Conservation (phyloP, 176 grass and related monocot species). For the Aegilops longissima region DNA sequence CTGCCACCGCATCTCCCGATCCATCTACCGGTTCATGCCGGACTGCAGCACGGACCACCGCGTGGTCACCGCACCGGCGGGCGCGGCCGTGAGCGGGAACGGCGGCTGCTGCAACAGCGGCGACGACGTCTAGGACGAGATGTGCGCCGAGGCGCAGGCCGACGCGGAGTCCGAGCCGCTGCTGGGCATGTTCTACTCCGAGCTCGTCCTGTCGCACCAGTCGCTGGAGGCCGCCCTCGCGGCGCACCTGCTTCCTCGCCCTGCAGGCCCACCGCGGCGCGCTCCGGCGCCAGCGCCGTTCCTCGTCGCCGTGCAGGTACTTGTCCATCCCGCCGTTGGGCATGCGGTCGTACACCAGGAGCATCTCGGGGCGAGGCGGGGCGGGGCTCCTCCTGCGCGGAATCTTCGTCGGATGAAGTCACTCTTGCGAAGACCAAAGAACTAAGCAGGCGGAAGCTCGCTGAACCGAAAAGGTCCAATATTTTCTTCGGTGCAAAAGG, state of each 20-base stretch:
- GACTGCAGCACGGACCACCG: neutral
- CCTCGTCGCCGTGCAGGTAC: no score
- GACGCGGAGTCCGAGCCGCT: constrained; percentile 63
- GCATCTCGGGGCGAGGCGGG: no score
- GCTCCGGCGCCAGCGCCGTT: neutral
- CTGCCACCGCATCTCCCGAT: constrained; percentile 1
- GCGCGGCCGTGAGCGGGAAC: neutral
- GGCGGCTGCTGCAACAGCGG: neutral
- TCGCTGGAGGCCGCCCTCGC: constrained; percentile 78
- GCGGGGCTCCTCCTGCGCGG: no score
- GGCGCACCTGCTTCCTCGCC: constrained; percentile 69
- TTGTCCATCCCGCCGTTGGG: no score
- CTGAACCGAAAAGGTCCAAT: neutral
- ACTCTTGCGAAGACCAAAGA: neutral
- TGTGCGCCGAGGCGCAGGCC: constrained; percentile 60
- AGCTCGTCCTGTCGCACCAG: constrained; percentile 53
- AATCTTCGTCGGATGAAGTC: neutral
- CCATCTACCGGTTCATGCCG: constrained; percentile 7
- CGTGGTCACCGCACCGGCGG: no score
- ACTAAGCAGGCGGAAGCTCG: no score
- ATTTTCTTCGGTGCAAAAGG: neutral
- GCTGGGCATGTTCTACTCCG: constrained; percentile 56
- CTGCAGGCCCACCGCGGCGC: constrained; percentile 82
- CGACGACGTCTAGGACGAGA: constrained; percentile 52
- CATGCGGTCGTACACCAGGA: no score